Evolutionary conservation across 2,329 filamentous ascomycete genomes (phyloP), one percentile per base, ranked within the genome.

Genomic region (Aspergillus proliferans): DNA sequence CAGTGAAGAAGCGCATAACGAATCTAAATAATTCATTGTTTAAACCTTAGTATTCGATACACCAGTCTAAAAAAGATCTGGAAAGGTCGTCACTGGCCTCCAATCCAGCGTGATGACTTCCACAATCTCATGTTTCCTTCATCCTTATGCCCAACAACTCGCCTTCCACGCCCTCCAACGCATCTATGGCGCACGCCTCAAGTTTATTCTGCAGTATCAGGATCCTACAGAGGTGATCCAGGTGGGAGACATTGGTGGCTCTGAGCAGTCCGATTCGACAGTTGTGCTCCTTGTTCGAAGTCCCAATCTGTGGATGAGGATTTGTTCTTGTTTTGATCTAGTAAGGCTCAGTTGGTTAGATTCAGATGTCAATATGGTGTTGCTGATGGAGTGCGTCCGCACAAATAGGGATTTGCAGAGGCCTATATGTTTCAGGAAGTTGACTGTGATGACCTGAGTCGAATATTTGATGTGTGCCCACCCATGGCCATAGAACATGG

Each of bases 401-500:
- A 2, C 3, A 21, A 21, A 21, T 46, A 75, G 73, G 85, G 85
- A 2, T 87, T 88, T 54, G 81, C 84, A 10, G 82, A 86, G 64
- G 80, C 83, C 24, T 88, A 86, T 60, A 88, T 88, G 83, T 73
- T 88, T 14, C 82, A 82, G 41, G 85, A 88, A 63, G 76, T 87
- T 24, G 79, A 82, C 46, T 87, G 84, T 51, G 70, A 77, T 9
- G 79, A 88, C 62, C 63, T 89, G 56, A 83, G 82, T 1, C 76
- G 76, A 2, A 87, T 88, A 62, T 88, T 89, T 64, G 78, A 80
- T 63, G 80, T 83, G 61, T 42, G 52, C 19, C 1, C n/a, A 14
- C 10, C 10, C 22, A 40, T 18, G 15, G 9, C n/a, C n/a, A 40
- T 18, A 18, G 38, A 21, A 40, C 9, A 15, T 15, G 38, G 10